Evolutionary conservation across 1,284 basidiomycete genomes (phyloP).

Genomic region (Paramarasmius palmivorus): DNA sequence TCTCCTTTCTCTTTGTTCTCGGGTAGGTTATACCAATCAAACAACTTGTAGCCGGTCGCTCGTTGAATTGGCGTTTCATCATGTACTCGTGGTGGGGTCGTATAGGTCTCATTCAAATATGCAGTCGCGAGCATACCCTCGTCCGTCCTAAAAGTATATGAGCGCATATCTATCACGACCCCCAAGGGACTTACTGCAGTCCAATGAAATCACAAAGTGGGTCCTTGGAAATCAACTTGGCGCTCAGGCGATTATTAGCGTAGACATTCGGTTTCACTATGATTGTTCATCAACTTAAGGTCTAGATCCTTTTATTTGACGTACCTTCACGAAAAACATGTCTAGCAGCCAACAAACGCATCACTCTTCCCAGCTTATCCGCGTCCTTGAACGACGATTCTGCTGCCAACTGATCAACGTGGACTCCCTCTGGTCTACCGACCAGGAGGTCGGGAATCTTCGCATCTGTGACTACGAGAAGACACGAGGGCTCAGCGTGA

Average conservation of each 20-base stretch:
- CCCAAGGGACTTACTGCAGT: constrained; percentile 16
- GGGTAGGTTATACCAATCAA: constrained; percentile 5
- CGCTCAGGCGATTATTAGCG: constrained; percentile 33
- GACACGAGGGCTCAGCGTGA: constrained; percentile 15
- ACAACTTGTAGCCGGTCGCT: constrained; percentile 10
- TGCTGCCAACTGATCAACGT: constrained; percentile 26
- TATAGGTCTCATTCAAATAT: constrained; percentile 9
- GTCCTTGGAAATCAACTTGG: constrained; percentile 24
- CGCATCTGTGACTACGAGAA: constrained; percentile 21
- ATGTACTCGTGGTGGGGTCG: constrained; percentile 3
- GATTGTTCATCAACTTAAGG: not conserved
- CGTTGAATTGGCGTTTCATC: constrained; percentile 11
- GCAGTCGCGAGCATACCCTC: constrained; percentile 17
- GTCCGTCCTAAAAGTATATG: constrained; percentile 18
- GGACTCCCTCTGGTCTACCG: constrained; percentile 29
- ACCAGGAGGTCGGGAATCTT: constrained; percentile 33
- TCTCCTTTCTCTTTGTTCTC: constrained; percentile 6
- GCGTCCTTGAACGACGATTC: constrained; percentile 21
- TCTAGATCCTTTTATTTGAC: not conserved
- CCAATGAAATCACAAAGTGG: not conserved
- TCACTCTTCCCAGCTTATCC: constrained; percentile 29
- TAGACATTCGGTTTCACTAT: constrained; percentile 24
- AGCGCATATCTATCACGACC: not conserved
- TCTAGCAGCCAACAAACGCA: constrained; percentile 31
- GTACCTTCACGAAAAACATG: constrained; percentile 33